Evolutionary conservation across 2,329 filamentous ascomycete species (phyloP), one percentile per base, ranked within the genome.

Genomic region (Metarhizium album): DNA sequence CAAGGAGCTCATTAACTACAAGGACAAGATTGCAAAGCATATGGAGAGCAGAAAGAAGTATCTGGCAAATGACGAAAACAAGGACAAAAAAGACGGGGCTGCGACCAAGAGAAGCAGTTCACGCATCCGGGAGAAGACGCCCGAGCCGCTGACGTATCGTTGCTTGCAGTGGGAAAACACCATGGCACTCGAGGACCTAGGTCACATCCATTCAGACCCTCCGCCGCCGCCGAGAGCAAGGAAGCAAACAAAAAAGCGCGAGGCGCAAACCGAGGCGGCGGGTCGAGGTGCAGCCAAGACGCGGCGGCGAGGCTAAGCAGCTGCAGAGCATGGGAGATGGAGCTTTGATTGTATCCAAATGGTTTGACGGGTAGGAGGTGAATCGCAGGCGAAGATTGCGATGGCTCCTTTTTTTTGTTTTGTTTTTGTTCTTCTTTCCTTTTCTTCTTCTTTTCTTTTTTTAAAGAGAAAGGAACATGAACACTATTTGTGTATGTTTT

Each of bases 21-120:
- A 82, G 47, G 83, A 90, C 40, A 80, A 82, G 60, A 95, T 96
- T 55, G 72, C 77, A 23, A 76, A 78, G 54, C 82, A 90, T 61
- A 96, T 96, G 90, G 75, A 83, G 59, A 84, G 83, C 61, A 84
- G 94, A 55, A 81, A 81, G 55, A 73, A 78, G 56, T 95, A 95
- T 60, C 74, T 78, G 31, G 64, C 68, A 1, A 72, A 75, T 20
- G 55, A 57, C 14, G 59, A 64, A 23, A 68, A 66, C 29, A 54
- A 65, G 13, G 65, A 71, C 24, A 66, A 68, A 57, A 67, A 68
- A 52, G 64, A 72, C 20, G 64, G 69, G 46, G 62, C 49, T n/a
- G 38, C 35, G 49, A 27, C 63, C 53, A 68, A 71, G 58, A 63
- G 67, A 51, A 76, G 70, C 16, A 74, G 78, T 59, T 65, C 69